Evolutionary conservation across 2,329 filamentous ascomycete species (phyloP), one percentile per base, ranked within the genome.

Genomic region (Arthrobotrys sphaeroides): DNA sequence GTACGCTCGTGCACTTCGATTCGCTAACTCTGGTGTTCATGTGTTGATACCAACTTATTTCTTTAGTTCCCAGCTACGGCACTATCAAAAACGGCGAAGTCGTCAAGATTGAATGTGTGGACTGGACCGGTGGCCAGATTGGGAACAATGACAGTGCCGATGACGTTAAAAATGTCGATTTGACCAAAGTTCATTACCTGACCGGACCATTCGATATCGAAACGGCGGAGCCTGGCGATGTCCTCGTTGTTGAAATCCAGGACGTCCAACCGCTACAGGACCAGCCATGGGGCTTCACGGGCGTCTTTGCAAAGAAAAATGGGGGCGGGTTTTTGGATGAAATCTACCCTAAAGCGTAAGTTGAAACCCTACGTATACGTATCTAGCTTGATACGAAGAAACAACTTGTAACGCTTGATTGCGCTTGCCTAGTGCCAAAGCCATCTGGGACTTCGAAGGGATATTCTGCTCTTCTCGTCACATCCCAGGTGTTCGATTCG

Each of bases 101-200:
- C 0, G 93, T 97, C 78, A 96, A 96, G 83, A 96, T 97, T 78
- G 92, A 97, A 85, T 97, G 94, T 80, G 85, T 95, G 5, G 92
- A 96, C 83, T 96, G 86, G 86, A 90, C 88, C 3, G 88, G 89
- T 20, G 93, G 93, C 1, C 93, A 97, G 80, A 96, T 97, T 80
- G 87, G 88, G 66, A 96, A 97, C 83, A 90, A 94, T 78, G 93
- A 97, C 82, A 91, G 87, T 31, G 94, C 94, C n/a, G 91, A 97
- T 80, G 94, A 97, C 80, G 84, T 97, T 70, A 89, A 89, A 76
- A 90, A 95, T 78, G 90, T 96, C 60, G 93, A 97, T 81, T 85
- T 97, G 2, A 96, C 91, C 20, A 87, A 88, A 69, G 87, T 96
- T 51, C 94, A 97, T 83, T 97, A 96, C 81, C 87, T 97, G 3